Percentiles rank a stretch among this genome's conserved stretches.
These are phyloP conservation scores for Auriscalpium microsporum DNA, from an alignment of 768 basidiomycete genomes.

Conservation along the genomic window DNA sequence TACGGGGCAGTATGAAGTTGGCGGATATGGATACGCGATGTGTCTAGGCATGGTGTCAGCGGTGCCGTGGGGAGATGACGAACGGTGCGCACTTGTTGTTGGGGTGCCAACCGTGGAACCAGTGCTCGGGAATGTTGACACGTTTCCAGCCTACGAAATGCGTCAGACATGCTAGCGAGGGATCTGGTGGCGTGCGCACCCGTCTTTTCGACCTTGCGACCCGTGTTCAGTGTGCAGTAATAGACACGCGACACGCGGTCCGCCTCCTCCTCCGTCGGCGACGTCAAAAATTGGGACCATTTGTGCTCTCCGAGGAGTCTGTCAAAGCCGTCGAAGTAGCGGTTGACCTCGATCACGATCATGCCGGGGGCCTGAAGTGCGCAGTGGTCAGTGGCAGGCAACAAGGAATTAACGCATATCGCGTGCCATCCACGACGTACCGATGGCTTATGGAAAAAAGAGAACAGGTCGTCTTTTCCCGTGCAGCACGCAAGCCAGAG, in stretches of 20 bases:
- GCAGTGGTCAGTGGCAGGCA: not conserved
- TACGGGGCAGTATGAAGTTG: conserved; percentile 28
- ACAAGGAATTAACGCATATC: not conserved
- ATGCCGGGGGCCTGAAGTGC: conserved; percentile 32
- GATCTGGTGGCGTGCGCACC: conserved; percentile 23
- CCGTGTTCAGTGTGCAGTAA: conserved; percentile 30
- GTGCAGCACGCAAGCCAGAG: conserved; percentile 37
- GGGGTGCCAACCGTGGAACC: conserved; percentile 29
- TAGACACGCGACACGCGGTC: conserved; percentile 27
- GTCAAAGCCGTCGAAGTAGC: conserved; percentile 24
- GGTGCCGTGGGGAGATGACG: not conserved
- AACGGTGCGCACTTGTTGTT: conserved; percentile 21
- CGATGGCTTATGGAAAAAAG: conserved; percentile 37
- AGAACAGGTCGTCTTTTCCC: conserved; percentile 25
- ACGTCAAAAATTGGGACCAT: conserved; percentile 32
- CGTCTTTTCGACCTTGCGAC: conserved; percentile 35
- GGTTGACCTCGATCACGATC: conserved; percentile 36
- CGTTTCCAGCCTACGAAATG: conserved; percentile 37
- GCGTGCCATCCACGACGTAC: conserved; percentile 23
- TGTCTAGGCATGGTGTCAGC: not conserved
- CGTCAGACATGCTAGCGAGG: not conserved
- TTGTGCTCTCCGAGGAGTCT: conserved; percentile 33
- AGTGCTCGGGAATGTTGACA: conserved; percentile 33
- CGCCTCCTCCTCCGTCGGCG: conserved; percentile 23
- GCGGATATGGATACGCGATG: conserved; percentile 34